Evolutionary conservation across 192 early-diverging fungal genomes (phyloP).

Genomic region (Coemansia sp.): DNA sequence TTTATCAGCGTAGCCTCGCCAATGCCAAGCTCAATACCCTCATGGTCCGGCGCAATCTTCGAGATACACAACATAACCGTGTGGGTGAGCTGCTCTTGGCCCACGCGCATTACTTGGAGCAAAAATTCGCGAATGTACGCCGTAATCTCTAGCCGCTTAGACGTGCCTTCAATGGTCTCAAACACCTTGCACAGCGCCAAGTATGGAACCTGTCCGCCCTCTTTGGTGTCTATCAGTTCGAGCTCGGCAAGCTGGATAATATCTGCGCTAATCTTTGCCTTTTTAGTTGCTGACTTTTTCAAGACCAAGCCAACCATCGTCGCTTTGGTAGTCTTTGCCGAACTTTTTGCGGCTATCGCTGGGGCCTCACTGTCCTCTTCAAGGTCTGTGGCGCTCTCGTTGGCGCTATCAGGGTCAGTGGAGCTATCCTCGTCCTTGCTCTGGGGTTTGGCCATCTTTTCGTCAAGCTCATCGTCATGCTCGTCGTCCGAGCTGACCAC

Average conservation of each 20-base stretch:
- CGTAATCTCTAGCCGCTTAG: conserved; percentile 64
- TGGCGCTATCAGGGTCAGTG: neutral
- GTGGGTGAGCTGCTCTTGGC: conserved; percentile 46
- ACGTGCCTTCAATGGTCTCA: conserved; percentile 82
- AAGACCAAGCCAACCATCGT: neutral
- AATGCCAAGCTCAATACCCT: conserved; percentile 93
- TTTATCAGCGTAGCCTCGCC: conserved; percentile 93
- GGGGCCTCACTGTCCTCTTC: neutral
- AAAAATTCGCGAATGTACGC: conserved; percentile 37
- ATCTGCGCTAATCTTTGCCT: conserved; percentile 11
- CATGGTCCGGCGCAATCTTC: conserved; percentile 91
- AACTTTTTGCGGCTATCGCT: neutral
- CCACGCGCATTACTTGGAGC: conserved; percentile 33
- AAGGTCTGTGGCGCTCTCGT: neutral
- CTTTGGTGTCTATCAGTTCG: conserved; percentile 33
- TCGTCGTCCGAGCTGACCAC: conserved; percentile 17
- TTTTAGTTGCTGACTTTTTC: conserved; percentile 12
- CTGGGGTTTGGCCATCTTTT: neutral
- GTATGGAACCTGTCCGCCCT: conserved; percentile 63
- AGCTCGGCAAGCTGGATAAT: conserved; percentile 10
- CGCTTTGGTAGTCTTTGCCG: conserved; percentile 2
- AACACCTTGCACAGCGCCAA: conserved; percentile 86
- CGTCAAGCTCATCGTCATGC: neutral
- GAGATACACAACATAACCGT: conserved; percentile 91
- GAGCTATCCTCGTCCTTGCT: neutral